Base-by-base conservation (phyloP, 306 rosid genomes). In the Cicer cuneatum region DNA sequence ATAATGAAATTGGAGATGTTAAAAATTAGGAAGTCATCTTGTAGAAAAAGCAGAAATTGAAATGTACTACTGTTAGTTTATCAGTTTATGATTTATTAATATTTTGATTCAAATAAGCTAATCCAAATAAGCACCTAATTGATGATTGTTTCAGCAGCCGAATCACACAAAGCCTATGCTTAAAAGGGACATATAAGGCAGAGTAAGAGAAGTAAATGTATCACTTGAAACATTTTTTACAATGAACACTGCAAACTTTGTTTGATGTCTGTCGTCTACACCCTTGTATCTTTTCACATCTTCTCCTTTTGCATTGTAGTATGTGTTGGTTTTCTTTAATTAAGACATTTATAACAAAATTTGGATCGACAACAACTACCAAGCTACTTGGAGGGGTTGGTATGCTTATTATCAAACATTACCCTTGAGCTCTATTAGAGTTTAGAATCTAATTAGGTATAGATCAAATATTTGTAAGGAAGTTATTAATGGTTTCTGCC, bases 91-190 rank as follows among this genome's bases (percentile, higher is more conserved):
- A 19, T 52, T 52, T 11, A 5, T 35, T 6, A 2, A 14, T 16
- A 12, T 45, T 33, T 15, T 35, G 46, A 48, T 47, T 48, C 61
- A 18, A 47, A 18, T 11, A 46, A 4, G 39, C 3, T 37, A 1
- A 46, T 60, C 61, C 35, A 47, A 7, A 61, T 41, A 14, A 16
- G 7, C 8, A 46, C 61, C 19, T 46, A 46, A 61, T 61, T 47
- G 78, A 35, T 74, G 19, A 37, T 48, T 74, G 63, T 61, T 46
- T 62, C 19, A 60, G 70, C 5, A 61, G 70, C 18, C 29, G 13
- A 58, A 45, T 33, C 12, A 3, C 15, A 21, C 37, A 14, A 58
- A 43, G 10, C 45, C 24, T 24, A 41, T 72, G 58, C 58, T 58
- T 72, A 14, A 18, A 1, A 24, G 45, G 24, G 39, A 48, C 21